Conservation (phyloP, 83 land plant genomes). For the Thuja plicata region DNA sequence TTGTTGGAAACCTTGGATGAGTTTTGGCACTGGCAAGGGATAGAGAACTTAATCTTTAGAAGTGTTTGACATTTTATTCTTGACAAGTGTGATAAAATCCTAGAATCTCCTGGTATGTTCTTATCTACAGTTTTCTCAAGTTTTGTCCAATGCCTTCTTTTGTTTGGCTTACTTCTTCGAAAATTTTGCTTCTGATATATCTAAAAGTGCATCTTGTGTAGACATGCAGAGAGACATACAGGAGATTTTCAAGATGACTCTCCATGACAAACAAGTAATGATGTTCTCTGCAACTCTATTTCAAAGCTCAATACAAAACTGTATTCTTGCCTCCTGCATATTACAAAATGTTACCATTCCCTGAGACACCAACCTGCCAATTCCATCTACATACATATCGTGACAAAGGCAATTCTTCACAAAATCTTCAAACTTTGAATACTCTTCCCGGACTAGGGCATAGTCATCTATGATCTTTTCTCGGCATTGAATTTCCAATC, state of each 20-base stretch:
- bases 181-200: conserved; percentile 9
- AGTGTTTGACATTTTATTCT: conserved; percentile 98
- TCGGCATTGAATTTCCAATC: too few relatives aligned
- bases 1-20: conserved; percentile 98
- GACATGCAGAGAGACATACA: conserved; percentile 99
- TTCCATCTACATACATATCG: too few relatives aligned
- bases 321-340: too few relatives aligned
- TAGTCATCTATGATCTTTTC: too few relatives aligned
- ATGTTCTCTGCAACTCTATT: conserved; percentile 99
- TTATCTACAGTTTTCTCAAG: not conserved
- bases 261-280: conserved; percentile 99
- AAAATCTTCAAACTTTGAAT: too few relatives aligned
- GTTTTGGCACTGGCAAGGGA: conserved; percentile 86
- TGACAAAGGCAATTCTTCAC: too few relatives aligned
- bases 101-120: conserved; percentile 85
- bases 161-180: not conserved
- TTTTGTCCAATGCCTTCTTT: not conserved
- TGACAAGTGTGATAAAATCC: conserved; percentile 99
- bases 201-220: conserved; percentile 32
- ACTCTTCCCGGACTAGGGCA: too few relatives aligned
- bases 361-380: too few relatives aligned
- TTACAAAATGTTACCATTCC: too few relatives aligned
- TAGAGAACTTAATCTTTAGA: conserved; percentile 88
- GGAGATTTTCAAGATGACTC: conserved; percentile 97
- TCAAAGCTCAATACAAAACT: too few relatives aligned